Evolutionary conservation across 257 asterid species (phyloP), one percentile per base, ranked within the genome.

Genomic region (Thymus mandschuricus): DNA sequence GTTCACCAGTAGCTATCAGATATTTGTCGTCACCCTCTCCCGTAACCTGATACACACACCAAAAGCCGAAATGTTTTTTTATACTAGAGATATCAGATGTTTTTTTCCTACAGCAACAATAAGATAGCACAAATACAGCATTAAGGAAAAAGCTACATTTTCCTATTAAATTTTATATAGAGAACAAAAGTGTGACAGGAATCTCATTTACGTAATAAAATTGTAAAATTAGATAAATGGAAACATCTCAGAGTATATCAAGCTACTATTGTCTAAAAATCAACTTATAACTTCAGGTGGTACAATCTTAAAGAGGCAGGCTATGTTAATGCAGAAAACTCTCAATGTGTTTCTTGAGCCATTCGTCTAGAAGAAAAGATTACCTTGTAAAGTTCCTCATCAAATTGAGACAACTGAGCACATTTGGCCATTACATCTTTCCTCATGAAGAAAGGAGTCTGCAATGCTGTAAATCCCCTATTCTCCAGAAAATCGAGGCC

Each of bases 1-100:
- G 98, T 76, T 93, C 98, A 38, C 96, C 92, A 1, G 98, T 93
- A 44, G 99, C 99, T 78, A 94, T 91, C 67, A 94, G 85, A 84
- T 94, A 91, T 73, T 94, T 94, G 76, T 94, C 97, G 40, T 94
- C 99, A 34, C 97, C 99, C 69, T 89, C 98, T 40, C 97, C 98
- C 59, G 97, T 89, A 21, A 94, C 97, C 97, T 93, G 69, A 48
- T 49, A 71, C 52, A 61, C 76, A 38, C 76, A 75, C 6, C 27
- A 38, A 33, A 72, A 27, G 10, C 51, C 74, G 62, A 5, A 69
- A 68, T 67, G 40, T 58, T 46, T 35, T 45, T 59, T 34, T 27
- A 66, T 13, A 10, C 27, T 51, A 70, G 28, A 21, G 21, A 0
- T 21, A n/a, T n/a, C n/a, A n/a, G n/a, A n/a, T n/a, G n/a, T n/a